Percentiles rank a stretch among this genome's conserved stretches.
These are phyloP conservation scores for Tulasnella sp. DNA, from an alignment of 768 basidiomycete genomes.

Conservation along the genomic window DNA sequence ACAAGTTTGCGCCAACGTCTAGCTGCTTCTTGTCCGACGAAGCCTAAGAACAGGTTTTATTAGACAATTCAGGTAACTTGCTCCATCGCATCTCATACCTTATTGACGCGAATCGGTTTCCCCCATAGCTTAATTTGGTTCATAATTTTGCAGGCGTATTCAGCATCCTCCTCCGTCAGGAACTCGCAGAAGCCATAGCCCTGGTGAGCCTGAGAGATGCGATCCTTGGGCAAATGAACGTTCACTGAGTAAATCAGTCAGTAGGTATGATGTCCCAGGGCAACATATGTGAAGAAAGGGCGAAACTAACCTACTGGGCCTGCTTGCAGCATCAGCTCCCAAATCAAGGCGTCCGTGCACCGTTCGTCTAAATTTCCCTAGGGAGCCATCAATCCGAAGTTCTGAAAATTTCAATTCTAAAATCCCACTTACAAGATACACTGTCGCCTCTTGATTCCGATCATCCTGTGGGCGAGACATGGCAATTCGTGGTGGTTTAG, in stretches of 20 bases:
- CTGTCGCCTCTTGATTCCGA: slow-evolving; percentile 87
- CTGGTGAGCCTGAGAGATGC: slow-evolving; percentile 97
- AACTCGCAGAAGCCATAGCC: slow-evolving; percentile 99
- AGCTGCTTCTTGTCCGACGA: slow-evolving; percentile 98
- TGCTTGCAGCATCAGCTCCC: slow-evolving; percentile 99
- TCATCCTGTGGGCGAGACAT: slow-evolving; percentile 66
- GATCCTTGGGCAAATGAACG: slow-evolving; percentile 96
- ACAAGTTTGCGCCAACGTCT: slow-evolving; percentile 96
- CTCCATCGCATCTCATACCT: slow-evolving; percentile 52
- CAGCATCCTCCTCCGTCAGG: slow-evolving; percentile 96
- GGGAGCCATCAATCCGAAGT: not conserved
- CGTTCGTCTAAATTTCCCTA: slow-evolving; percentile 97
- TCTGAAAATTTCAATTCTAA: slow-evolving; percentile 24
- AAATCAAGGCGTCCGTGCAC: slow-evolving; percentile 87
- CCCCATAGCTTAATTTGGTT: slow-evolving; percentile 99
- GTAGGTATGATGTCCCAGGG: not conserved
- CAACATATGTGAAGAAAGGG: not conserved
- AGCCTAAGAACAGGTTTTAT: slow-evolving; percentile 51
- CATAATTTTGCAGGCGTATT: slow-evolving; percentile 99
- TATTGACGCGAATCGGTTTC: slow-evolving; percentile 98
- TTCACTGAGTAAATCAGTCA: slow-evolving; percentile 58
- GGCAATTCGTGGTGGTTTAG: not conserved
- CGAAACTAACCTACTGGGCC: slow-evolving; percentile 83
- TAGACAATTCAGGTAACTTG: slow-evolving; percentile 23
- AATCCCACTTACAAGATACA: slow-evolving; percentile 58